A percentile compares a stretch with the other conserved stretches of the same genome.
phyloP scores from a whole-genome alignment of 129 eudicot species.

The Escallonia herrerae region DNA sequence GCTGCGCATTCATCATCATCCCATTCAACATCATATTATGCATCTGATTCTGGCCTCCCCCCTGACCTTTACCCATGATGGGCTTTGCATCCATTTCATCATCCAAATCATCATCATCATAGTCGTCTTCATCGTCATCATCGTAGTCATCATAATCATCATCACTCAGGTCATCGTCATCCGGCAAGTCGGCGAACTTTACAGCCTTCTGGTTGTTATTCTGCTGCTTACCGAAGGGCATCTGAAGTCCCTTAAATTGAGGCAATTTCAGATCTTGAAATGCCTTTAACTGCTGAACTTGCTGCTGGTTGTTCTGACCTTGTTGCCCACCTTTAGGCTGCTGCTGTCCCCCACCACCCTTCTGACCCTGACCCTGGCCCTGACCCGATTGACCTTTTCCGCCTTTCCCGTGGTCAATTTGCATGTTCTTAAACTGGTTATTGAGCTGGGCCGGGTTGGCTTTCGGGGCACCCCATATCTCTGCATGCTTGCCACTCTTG shows the following conservation, averaged over 20 bases:
- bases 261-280: constrained; percentile 49
- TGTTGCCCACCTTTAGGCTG: constrained; percentile 19
- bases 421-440: constrained; percentile 43
- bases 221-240: constrained; percentile 25
- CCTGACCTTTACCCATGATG: constrained; percentile 17
- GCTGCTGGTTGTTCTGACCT: constrained; percentile 34
- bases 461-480: constrained; percentile 55
- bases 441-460: constrained; percentile 21
- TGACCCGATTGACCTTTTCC: constrained; percentile 21
- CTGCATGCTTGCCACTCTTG: constrained; percentile 76
- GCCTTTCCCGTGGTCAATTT: constrained; percentile 33
- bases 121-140: constrained; percentile 31
- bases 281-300: constrained; percentile 32
- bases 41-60: constrained; percentile 40
- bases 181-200: constrained; percentile 27
- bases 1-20: constrained; percentile 37
- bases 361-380: constrained; percentile 8
- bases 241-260: constrained; percentile 50
- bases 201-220: constrained; percentile 29
- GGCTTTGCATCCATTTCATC: constrained; percentile 35
- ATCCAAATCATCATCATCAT: constrained; percentile 43
- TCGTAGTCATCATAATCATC: constrained; percentile 34
- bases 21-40: constrained; percentile 65
- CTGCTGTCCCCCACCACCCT: neutral
- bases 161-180: constrained; percentile 41